Conservation (phyloP, 2,329 filamentous ascomycete species). For the Colletotrichum gigasporum region DNA sequence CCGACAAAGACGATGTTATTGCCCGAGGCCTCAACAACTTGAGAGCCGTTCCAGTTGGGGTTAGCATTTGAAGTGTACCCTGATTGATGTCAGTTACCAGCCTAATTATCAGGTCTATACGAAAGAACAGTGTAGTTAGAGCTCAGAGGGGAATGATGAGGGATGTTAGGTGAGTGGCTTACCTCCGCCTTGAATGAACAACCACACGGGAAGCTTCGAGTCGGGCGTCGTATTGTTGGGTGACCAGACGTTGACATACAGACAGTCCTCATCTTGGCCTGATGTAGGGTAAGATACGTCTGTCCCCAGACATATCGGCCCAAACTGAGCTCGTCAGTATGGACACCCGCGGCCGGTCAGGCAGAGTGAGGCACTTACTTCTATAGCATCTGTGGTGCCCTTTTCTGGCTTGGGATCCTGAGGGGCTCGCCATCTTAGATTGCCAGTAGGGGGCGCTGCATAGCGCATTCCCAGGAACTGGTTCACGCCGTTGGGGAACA, state of each 20-base stretch:
- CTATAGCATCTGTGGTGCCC: conserved; percentile 45
- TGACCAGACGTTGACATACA: conserved; percentile 73
- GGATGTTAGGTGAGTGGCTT: no score
- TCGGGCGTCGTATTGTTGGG: conserved; percentile 60
- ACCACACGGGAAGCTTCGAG: conserved; percentile 72
- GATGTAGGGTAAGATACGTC: conserved; percentile 41
- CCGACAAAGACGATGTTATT: conserved; percentile 64
- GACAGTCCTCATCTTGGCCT: conserved; percentile 68
- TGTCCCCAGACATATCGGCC: conserved; percentile 54
- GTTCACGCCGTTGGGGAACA: conserved; percentile 49
- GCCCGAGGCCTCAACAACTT: conserved; percentile 54
- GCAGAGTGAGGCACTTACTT: conserved; percentile 37
- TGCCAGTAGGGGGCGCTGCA: conserved; percentile 59
- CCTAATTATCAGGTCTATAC: no score
- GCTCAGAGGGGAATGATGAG: no score
- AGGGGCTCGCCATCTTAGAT: conserved; percentile 62
- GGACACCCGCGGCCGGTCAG: not conserved
- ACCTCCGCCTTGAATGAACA: conserved; percentile 63
- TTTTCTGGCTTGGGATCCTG: conserved; percentile 48
- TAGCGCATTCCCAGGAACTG: conserved; percentile 61
- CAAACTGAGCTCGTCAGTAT: conserved; percentile 46
- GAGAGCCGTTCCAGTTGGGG: conserved; percentile 60
- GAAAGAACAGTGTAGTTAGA: no score
- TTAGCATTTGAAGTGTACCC: conserved; percentile 60
- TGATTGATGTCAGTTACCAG: conserved; percentile 26